These are phyloP conservation scores for Sphagnurus paluster DNA, from an alignment of 1,284 basidiomycete species.

Conservation along the genomic window DNA sequence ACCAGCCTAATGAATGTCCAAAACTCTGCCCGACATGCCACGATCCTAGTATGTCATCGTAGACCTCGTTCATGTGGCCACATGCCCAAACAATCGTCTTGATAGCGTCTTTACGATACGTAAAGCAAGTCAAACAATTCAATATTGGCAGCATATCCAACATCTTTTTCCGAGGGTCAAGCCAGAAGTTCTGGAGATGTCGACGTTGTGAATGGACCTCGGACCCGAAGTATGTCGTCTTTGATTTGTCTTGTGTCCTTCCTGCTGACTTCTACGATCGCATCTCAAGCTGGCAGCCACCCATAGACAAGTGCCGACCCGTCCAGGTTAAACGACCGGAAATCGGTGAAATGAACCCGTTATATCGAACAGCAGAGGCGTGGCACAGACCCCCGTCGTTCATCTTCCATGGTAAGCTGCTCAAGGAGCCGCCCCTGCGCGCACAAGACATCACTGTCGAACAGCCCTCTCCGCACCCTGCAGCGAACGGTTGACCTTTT, in stretches of 20 bases:
- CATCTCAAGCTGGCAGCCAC: constrained; percentile 1
- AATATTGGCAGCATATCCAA: neutral
- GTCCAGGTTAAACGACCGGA: neutral
- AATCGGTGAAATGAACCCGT: constrained; percentile 12
- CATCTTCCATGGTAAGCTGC: constrained; percentile 1
- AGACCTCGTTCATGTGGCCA: no score
- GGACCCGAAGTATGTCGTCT: constrained; percentile 3
- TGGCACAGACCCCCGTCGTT: constrained; percentile 15
- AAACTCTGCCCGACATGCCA: constrained; percentile 2
- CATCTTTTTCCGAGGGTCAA: neutral
- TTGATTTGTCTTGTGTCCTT: neutral
- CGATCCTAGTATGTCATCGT: neutral
- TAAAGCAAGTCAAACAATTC: neutral
- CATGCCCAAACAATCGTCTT: no score
- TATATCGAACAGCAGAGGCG: constrained; percentile 13
- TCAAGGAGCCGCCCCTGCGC: constrained; percentile 6
- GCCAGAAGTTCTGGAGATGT: constrained; percentile 2
- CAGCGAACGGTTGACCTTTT: no score
- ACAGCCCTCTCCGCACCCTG: neutral
- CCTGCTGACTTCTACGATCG: neutral
- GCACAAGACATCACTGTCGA: constrained; percentile 2
- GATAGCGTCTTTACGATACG: neutral
- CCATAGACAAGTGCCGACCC: neutral
- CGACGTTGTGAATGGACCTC: constrained; percentile 6
- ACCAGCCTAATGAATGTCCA: neutral